Base-by-base conservation (phyloP, 257 asterid species). In the Solanum chiquidenum region DNA sequence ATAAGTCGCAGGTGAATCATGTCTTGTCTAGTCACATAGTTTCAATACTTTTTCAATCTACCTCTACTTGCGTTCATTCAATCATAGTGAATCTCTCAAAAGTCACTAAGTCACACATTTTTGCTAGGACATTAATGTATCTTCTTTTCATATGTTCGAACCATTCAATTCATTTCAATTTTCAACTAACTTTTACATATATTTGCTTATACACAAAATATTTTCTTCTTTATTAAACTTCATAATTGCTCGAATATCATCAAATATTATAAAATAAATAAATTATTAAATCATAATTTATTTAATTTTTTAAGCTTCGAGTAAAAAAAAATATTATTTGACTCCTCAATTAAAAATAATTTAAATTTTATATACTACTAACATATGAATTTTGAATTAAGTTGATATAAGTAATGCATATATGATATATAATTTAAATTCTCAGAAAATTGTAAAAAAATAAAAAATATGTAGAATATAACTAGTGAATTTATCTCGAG, bases 1-100 rank as follows among this genome's bases (percentile, higher is more conserved):
- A 0, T 20, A 55, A 64, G 9, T 0, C 3, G 0, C 33, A 25
- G 0, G 4, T 25, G 18, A n/a, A 12, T 64, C 0, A 25, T 25
- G 0, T 25, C 2, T 25, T 64, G 4, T n/a, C 7, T 64, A 64
- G 3, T 64, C 2, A 64, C 0, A 13, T 12, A 2, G 0, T n/a
- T 12, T 25, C 8, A 10, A 64, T 25, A n/a, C 0, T 64, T 64
- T 11, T 25, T 64, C 18, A 12, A 5, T 25, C 72, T 64, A n/a
- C 9, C 0, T 25, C 9, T 12, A 64, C 18, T 64, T 2, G 1
- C 0, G 2, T 64, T 25, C 12, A 4, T 5, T 11, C 16, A 0
- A 5, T n/a, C 31, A n/a, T 5, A 23, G 3, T 9, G 7, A 62
- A 62, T 62, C 29, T 10, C 68, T 60, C 68, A 25, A 18, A 55